Evolutionary conservation across 345 rosid genomes (phyloP).

Genomic region (Arabis hirsuta): DNA sequence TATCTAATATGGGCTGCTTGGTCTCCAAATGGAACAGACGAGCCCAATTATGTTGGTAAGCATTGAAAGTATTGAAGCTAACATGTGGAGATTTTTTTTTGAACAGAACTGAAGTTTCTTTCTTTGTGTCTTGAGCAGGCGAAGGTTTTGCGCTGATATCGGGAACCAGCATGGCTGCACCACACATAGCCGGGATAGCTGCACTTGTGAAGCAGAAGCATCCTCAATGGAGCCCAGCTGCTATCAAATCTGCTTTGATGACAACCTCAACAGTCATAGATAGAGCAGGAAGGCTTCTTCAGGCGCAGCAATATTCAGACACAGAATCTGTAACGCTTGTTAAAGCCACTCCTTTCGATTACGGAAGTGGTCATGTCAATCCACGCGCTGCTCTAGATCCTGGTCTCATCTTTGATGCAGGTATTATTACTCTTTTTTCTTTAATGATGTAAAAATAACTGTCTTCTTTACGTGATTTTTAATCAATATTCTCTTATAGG

Average conservation of each 20-base stretch:
- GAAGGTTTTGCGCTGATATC: constrained; percentile 96
- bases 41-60: constrained; percentile 85
- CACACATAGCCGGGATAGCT: constrained; percentile 98
- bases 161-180: constrained; percentile 99
- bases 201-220: constrained; percentile 97
- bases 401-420: constrained; percentile 90
- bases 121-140: constrained; percentile 57
- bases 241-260: constrained; percentile 95
- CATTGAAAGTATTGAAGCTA: constrained; percentile 14
- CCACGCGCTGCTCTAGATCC: constrained; percentile 98
- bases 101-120: constrained; percentile 17
- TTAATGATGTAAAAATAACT: background rate
- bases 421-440: constrained; percentile 43
- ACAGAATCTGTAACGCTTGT: constrained; percentile 79
- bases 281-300: constrained; percentile 92
- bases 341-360: constrained; percentile 92
- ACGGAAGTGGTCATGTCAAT: constrained; percentile 95
- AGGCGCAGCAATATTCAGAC: constrained; percentile 92
- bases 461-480: too few species aligned
- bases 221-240: constrained; percentile 97
- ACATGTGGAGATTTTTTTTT: constrained; percentile 15
- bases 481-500: constrained; percentile 48
- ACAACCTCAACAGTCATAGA: constrained; percentile 83
- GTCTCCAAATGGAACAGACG: constrained; percentile 98
- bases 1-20: constrained; percentile 99